Percentiles rank a stretch among this genome's conserved stretches.
Conservation (phyloP, 164 flowering plant species). For the Tetracentron sinense region DNA sequence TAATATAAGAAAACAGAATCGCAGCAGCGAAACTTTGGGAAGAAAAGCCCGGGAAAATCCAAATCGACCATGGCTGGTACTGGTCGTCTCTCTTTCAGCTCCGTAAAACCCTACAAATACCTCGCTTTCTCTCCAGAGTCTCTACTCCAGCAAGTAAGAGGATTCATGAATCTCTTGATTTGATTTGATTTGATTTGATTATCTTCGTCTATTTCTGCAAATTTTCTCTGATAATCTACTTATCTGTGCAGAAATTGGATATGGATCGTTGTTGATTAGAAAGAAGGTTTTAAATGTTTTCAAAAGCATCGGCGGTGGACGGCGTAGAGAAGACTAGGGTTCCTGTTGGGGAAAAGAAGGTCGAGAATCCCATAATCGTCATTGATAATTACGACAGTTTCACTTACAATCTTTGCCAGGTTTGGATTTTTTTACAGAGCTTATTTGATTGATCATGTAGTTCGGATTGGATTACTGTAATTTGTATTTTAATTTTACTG, state of each 20-base stretch:
- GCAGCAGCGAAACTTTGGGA: no score
- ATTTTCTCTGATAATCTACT: neutral
- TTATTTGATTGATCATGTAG: neutral
- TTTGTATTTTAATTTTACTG: neutral
- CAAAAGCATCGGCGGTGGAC: constrained; percentile 20
- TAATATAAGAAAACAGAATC: no score
- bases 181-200: neutral
- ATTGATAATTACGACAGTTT: constrained; percentile 97
- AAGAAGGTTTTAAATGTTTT: neutral
- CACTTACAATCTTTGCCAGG: constrained; percentile 99
- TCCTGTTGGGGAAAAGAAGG: constrained; percentile 13
- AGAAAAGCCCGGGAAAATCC: no score
- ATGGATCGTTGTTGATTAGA: neutral
- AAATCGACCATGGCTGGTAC: neutral
- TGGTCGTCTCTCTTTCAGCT: neutral
- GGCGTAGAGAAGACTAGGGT: constrained; percentile 22
- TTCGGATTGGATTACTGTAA: neutral
- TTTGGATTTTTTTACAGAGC: constrained; percentile 12
- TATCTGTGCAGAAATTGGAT: constrained; percentile 1
- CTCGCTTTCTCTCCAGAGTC: neutral
- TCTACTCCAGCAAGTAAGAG: constrained; percentile 7
- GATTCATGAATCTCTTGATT: neutral
- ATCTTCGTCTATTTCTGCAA: neutral
- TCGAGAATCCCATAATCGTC: constrained; percentile 58
- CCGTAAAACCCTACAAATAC: neutral